Percentiles rank a stretch among this genome's conserved stretches.
phyloP scores from a whole-genome alignment of 2,329 filamentous ascomycete species.

The Plectosphaerella sp. region DNA sequence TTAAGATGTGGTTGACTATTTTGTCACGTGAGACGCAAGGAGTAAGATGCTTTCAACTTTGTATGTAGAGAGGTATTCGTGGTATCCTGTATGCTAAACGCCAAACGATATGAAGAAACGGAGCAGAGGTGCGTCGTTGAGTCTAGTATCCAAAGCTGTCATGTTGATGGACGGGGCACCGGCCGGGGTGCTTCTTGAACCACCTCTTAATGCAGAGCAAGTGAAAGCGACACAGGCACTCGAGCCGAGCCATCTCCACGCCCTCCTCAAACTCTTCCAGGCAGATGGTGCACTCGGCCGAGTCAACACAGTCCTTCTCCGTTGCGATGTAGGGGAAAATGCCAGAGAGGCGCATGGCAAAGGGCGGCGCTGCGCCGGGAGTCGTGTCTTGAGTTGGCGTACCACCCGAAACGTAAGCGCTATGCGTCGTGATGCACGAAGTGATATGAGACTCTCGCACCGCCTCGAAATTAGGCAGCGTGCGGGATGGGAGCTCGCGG shows the following conservation, averaged over 20 bases:
- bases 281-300: conserved; percentile 64
- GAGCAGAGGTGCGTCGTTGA: too few relatives aligned
- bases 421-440: conserved; percentile 52
- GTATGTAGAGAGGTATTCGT: background rate
- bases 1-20: too few relatives aligned
- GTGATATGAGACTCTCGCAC: conserved; percentile 56
- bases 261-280: conserved; percentile 62
- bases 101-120: conserved; percentile 2
- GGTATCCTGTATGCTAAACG: background rate
- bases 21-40: too few relatives aligned
- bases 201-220: conserved; percentile 55
- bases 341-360: conserved; percentile 44
- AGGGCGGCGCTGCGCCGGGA: conserved; percentile 21
- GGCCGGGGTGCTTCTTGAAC: conserved; percentile 58
- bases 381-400: conserved; percentile 1
- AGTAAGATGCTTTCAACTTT: too few relatives aligned
- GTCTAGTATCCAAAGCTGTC: conserved; percentile 50
- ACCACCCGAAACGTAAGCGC: conserved; percentile 35
- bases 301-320: conserved; percentile 65
- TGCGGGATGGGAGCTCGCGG: conserved; percentile 58
- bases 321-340: conserved; percentile 62
- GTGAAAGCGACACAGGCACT: conserved; percentile 65
- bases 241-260: conserved; percentile 59
- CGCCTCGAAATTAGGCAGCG: conserved; percentile 47
- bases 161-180: conserved; percentile 64